phyloP scores from a whole-genome alignment of 2,329 filamentous ascomycete species.

The Hymenoscyphus occultus region DNA sequence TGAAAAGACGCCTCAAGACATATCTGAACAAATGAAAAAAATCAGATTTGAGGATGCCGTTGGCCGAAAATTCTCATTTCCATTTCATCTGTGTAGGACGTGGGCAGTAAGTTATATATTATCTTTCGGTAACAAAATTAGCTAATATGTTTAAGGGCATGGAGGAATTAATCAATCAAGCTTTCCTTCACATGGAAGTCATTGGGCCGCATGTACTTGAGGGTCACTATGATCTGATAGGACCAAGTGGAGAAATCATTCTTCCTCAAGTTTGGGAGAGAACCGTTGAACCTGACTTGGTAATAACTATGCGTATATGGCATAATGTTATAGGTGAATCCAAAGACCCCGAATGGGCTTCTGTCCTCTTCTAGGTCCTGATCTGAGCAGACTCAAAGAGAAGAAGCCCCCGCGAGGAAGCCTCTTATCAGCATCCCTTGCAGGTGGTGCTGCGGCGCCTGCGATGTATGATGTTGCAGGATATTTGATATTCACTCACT shows the following conservation, averaged over 20 bases:
- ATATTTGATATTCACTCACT: too few species aligned
- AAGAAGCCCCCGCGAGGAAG: too few species aligned
- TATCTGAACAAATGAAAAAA: too few species aligned
- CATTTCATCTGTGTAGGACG: constrained; percentile 77
- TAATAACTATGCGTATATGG: constrained; percentile 67
- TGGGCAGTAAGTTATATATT: constrained; percentile 63
- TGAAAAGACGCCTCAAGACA: too few species aligned
- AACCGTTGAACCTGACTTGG: constrained; percentile 74
- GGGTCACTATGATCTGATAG: constrained; percentile 77
- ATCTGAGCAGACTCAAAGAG: too few species aligned
- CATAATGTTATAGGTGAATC: constrained; percentile 25
- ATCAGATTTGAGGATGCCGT: constrained; percentile 77
- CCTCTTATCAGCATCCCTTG: too few species aligned
- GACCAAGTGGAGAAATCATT: constrained; percentile 78
- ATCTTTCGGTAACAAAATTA: constrained; percentile 2
- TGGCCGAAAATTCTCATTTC: constrained; percentile 88
- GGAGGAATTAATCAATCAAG: constrained; percentile 82
- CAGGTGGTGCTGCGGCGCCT: too few species aligned
- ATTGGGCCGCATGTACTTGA: constrained; percentile 73
- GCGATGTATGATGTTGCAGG: too few species aligned
- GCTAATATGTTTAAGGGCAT: constrained; percentile 59
- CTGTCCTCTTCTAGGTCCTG: too few species aligned
- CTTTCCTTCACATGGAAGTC: constrained; percentile 74
- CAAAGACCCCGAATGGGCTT: too few species aligned
- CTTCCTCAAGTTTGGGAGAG: constrained; percentile 79